Conservation (phyloP, 176 grass and related monocot genomes). For the Ampelocalamus luodianensis region DNA sequence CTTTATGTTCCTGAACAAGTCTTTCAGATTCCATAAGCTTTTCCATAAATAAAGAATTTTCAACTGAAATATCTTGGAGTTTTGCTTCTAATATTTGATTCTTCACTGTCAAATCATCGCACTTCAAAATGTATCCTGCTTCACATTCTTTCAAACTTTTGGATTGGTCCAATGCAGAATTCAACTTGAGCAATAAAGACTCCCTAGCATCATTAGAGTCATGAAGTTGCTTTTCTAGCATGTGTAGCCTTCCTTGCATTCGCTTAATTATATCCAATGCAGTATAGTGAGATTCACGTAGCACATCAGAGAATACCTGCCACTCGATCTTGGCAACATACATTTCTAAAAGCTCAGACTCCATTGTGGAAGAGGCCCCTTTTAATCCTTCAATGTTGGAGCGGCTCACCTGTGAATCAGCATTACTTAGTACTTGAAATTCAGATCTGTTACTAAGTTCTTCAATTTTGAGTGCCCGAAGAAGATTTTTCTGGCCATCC, state of each 20-base stretch:
- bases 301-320: conserved; percentile 77
- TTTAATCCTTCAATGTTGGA: conserved; percentile 34
- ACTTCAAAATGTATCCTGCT: conserved; percentile 68
- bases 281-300: conserved; percentile 61
- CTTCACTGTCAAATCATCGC: conserved; percentile 72
- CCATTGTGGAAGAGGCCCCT: conserved; percentile 42
- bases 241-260: conserved; percentile 59
- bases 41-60: conserved; percentile 57
- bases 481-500: conserved; percentile 49
- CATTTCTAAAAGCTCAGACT: conserved; percentile 71
- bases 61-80: conserved; percentile 67
- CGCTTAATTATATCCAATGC: conserved; percentile 58
- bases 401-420: conserved; percentile 47
- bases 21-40: conserved; percentile 56
- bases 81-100: conserved; percentile 87
- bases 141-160: conserved; percentile 71
- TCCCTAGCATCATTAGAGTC: conserved; percentile 63
- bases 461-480: conserved; percentile 45
- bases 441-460: conserved; percentile 51
- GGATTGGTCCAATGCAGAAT: conserved; percentile 59
- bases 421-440: conserved; percentile 38
- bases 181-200: conserved; percentile 58
- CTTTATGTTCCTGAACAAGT: conserved; percentile 51
- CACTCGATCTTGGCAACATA: conserved; percentile 63
- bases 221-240: conserved; percentile 68